Conservation (phyloP, 2,329 filamentous ascomycete genomes). For the Geoglossum cookeanum region DNA sequence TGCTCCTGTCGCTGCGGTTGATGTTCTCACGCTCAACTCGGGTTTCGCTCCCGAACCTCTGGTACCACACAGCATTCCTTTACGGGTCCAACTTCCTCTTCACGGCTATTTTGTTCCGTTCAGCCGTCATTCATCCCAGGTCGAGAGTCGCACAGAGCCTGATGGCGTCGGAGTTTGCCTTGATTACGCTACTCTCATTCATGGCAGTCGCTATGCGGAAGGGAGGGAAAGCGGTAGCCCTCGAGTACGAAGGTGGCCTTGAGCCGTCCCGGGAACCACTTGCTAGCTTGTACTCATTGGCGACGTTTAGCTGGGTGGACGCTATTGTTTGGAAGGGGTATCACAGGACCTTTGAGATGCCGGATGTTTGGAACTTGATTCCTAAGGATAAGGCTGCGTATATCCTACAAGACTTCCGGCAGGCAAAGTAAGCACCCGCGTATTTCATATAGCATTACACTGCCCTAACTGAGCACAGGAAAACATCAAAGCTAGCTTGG, state of each 20-base stretch:
- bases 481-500: constrained; percentile 57
- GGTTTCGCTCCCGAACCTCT: constrained; percentile 53
- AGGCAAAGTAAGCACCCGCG: constrained; percentile 34
- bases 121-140: constrained; percentile 57
- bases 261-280: constrained; percentile 73
- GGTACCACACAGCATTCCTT: constrained; percentile 80
- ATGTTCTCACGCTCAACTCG: constrained; percentile 38
- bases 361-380: constrained; percentile 80
- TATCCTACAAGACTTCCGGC: constrained; percentile 67
- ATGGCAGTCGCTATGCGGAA: constrained; percentile 70
- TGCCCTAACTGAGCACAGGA: constrained; percentile 19
- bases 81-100: constrained; percentile 74
- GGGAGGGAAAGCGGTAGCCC: constrained; percentile 71
- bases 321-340: constrained; percentile 77
- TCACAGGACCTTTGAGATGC: constrained; percentile 61
- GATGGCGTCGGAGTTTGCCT: constrained; percentile 51
- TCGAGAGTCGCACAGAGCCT: constrained; percentile 44
- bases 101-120: constrained; percentile 60
- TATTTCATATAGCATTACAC: neutral
- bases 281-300: constrained; percentile 73
- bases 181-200: constrained; percentile 54
- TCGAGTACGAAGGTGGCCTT: constrained; percentile 79
- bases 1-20: constrained; percentile 54
- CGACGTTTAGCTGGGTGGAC: constrained; percentile 83
- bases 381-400: constrained; percentile 71